Percentiles rank a stretch among this genome's conserved stretches.
These are phyloP conservation scores for Calocybe indica DNA, from an alignment of 768 basidiomycete genomes.

Conservation along the genomic window DNA sequence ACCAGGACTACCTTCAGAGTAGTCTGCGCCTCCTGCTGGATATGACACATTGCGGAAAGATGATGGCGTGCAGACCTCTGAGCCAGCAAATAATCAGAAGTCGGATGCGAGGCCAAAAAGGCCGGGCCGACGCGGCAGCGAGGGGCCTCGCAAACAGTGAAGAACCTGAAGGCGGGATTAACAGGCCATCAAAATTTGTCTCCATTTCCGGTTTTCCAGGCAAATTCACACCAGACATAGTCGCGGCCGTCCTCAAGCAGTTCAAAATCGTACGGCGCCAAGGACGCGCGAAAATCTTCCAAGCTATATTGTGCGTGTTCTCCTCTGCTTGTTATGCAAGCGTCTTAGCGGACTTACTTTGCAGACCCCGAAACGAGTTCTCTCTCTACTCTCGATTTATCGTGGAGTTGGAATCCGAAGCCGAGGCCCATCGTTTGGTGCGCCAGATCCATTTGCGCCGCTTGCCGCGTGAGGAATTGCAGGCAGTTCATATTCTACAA, in stretches of 20 bases:
- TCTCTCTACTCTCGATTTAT: constrained; percentile 45
- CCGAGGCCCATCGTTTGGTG: constrained; percentile 68
- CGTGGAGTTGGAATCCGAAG: constrained; percentile 46
- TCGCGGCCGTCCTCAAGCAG: constrained; percentile 35
- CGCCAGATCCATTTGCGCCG: constrained; percentile 56
- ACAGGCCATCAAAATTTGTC: constrained; percentile 46
- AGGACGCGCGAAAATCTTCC: constrained; percentile 40
- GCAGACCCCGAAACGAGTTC: constrained; percentile 32
- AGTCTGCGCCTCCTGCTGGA: constrained; percentile 37
- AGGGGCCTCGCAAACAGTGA: constrained; percentile 24
- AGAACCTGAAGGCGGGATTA: constrained; percentile 48
- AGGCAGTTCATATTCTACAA: constrained; percentile 5
- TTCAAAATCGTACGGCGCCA: constrained; percentile 36
- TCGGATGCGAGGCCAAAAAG: constrained; percentile 23
- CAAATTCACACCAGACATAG: constrained; percentile 23
- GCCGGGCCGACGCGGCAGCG: constrained; percentile 19
- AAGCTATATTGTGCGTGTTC: constrained; percentile 42
- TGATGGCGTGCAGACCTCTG: no score
- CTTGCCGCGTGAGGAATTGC: constrained; percentile 16
- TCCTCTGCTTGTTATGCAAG: neutral
- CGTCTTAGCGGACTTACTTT: neutral
- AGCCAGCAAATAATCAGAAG: neutral
- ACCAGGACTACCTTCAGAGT: constrained; percentile 34
- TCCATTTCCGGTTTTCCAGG: constrained; percentile 59
- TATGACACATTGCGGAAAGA: neutral